Conservation (phyloP, 2,329 filamentous ascomycete species). For the Fusarium sp. region DNA sequence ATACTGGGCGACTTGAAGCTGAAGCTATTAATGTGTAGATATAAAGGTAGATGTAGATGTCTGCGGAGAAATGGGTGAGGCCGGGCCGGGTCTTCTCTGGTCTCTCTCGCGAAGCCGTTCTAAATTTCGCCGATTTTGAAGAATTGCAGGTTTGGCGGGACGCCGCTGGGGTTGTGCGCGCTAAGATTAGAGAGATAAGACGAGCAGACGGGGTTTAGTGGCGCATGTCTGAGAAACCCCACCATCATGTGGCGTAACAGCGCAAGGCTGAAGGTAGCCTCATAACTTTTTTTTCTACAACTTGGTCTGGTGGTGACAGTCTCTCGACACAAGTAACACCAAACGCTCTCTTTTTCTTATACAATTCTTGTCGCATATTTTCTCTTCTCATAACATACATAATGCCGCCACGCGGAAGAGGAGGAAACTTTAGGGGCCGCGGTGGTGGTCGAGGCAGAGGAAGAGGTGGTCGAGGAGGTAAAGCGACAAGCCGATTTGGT, state of each 20-base stretch:
- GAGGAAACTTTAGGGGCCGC: slow-evolving; percentile 52
- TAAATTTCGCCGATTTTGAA: slow-evolving; percentile 60
- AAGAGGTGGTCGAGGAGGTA: slow-evolving; percentile 51
- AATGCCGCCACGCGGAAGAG: slow-evolving; percentile 56
- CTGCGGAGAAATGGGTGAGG: slow-evolving; percentile 40
- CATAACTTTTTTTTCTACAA: slow-evolving; percentile 51
- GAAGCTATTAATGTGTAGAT: slow-evolving; percentile 26
- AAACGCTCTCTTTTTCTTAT: background rate
- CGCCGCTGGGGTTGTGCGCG: slow-evolving; percentile 65
- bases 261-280: slow-evolving; percentile 55
- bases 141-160: slow-evolving; percentile 59
- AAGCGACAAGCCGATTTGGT: slow-evolving; percentile 55
- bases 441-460: slow-evolving; percentile 48
- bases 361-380: background rate
- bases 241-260: slow-evolving; percentile 53
- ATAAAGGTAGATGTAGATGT: slow-evolving; percentile 25
- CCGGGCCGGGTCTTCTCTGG: slow-evolving; percentile 39
- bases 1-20: slow-evolving; percentile 70
- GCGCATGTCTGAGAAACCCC: slow-evolving; percentile 49
- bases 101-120: slow-evolving; percentile 52
- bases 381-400: background rate
- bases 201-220: slow-evolving; percentile 38
- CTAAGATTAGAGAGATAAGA: slow-evolving; percentile 61
- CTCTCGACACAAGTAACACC: background rate
- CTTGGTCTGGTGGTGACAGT: background rate